These are phyloP conservation scores for Sarcodon aspratus DNA, from an alignment of 768 basidiomycete genomes.

Conservation along the genomic window DNA sequence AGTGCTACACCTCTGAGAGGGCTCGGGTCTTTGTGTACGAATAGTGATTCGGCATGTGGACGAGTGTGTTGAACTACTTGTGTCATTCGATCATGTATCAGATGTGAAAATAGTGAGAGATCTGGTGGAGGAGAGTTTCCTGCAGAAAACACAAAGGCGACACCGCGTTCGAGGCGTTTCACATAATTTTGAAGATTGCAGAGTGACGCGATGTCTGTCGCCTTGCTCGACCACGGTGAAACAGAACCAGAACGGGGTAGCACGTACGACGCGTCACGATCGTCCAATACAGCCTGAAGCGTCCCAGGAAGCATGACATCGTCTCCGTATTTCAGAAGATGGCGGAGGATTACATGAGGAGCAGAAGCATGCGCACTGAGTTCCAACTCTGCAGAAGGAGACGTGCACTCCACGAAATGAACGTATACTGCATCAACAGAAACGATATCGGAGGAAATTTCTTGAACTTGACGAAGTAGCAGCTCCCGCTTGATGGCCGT, in stretches of 20 bases:
- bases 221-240: conserved; percentile 99
- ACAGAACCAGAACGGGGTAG: conserved; percentile 83
- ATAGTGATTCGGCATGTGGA: conserved; percentile 49
- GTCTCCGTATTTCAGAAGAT: conserved; percentile 81
- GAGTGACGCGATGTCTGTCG: conserved; percentile 85
- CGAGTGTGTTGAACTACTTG: conserved; percentile 53
- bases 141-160: conserved; percentile 53
- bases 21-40: conserved; percentile 48
- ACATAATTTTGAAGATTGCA: conserved; percentile 71
- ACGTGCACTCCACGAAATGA: conserved; percentile 68
- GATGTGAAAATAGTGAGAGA: conserved; percentile 45
- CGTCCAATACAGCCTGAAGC: conserved; percentile 17
- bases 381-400: conserved; percentile 30
- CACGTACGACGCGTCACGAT: conserved; percentile 50
- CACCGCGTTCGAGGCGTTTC: conserved; percentile 79
- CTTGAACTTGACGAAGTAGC: conserved; percentile 51
- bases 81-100: conserved; percentile 96
- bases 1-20: conserved; percentile 69
- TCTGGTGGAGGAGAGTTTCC: conserved; percentile 29
- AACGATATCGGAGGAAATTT: conserved; percentile 34
- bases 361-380: conserved; percentile 33
- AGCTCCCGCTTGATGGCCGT: conserved; percentile 59
- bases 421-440: conserved; percentile 78
- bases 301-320: conserved; percentile 42
- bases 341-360: conserved; percentile 43